These are phyloP conservation scores for Carex pumila DNA, from an alignment of 176 grass and related monocot species.

Conservation along the genomic window DNA sequence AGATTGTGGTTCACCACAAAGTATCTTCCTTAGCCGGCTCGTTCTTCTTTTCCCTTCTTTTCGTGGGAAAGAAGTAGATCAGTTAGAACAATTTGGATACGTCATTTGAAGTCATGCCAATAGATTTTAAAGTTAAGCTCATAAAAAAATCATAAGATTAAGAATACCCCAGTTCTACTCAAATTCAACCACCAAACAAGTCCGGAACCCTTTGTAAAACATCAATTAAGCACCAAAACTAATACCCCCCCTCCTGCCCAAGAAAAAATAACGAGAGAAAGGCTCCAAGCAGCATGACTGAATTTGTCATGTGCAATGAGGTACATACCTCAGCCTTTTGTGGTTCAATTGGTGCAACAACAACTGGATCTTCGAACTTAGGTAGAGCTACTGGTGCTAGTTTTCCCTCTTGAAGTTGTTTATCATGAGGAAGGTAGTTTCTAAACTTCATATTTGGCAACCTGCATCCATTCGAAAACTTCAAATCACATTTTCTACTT, in stretches of 20 bases:
- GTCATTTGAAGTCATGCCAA: too few species aligned
- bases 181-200: neutral
- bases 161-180: too few species aligned
- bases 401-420: constrained; percentile 75
- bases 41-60: too few species aligned
- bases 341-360: constrained; percentile 39
- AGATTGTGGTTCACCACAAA: too few species aligned
- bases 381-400: constrained; percentile 54
- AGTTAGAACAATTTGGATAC: too few species aligned
- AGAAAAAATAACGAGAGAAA: neutral
- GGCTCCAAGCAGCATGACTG: neutral
- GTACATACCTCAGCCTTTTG: constrained; percentile 52
- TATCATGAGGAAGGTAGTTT: constrained; percentile 98
- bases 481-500: neutral
- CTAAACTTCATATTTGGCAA: constrained; percentile 84
- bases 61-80: too few species aligned
- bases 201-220: neutral
- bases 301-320: neutral
- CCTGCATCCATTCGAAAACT: constrained; percentile 21
- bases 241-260: neutral
- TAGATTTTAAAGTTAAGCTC: too few species aligned
- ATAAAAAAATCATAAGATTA: too few species aligned
- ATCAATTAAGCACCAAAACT: neutral
- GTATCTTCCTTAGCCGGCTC: too few species aligned
- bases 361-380: constrained; percentile 83